These are phyloP conservation scores for Arctium minus DNA, from an alignment of 129 eudicot genomes.

Conservation along the genomic window DNA sequence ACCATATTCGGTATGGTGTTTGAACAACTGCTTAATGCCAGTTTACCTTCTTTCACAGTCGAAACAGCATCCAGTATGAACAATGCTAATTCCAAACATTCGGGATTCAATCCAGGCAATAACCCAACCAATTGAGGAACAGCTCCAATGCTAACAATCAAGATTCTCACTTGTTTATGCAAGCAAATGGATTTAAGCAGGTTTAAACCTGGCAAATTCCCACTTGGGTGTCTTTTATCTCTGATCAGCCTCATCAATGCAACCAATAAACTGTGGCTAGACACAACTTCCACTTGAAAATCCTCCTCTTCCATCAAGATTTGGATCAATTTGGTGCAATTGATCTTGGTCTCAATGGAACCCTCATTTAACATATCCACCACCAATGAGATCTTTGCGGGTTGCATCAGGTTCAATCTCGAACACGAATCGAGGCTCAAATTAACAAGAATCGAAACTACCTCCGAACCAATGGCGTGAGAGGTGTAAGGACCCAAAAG, in stretches of 20 bases:
- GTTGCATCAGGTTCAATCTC: slow-evolving; percentile 36
- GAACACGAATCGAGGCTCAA: slow-evolving; percentile 35
- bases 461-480: slow-evolving; percentile 55
- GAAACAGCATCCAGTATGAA: slow-evolving; percentile 40
- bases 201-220: slow-evolving; percentile 34
- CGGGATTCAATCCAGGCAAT: slow-evolving; percentile 40
- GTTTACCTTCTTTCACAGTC: slow-evolving; percentile 34
- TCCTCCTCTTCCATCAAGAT: slow-evolving; percentile 41
- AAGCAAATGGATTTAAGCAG: slow-evolving; percentile 33
- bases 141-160: slow-evolving; percentile 41
- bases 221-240: slow-evolving; percentile 36
- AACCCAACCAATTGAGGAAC: slow-evolving; percentile 41
- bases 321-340: slow-evolving; percentile 42
- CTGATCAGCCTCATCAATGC: slow-evolving; percentile 43
- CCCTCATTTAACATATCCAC: slow-evolving; percentile 55
- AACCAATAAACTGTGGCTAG: slow-evolving; percentile 47
- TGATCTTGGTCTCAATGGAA: slow-evolving; percentile 52
- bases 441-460: slow-evolving; percentile 43
- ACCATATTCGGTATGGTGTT: slow-evolving; percentile 50
- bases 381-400: slow-evolving; percentile 44
- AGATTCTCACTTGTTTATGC: slow-evolving; percentile 31
- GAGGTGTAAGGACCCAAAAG: slow-evolving; percentile 50
- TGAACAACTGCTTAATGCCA: slow-evolving; percentile 46
- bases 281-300: slow-evolving; percentile 36
- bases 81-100: slow-evolving; percentile 41